phyloP scores from a whole-genome alignment of 2,329 filamentous ascomycete species.

The Aspergillus costaricaensis region DNA sequence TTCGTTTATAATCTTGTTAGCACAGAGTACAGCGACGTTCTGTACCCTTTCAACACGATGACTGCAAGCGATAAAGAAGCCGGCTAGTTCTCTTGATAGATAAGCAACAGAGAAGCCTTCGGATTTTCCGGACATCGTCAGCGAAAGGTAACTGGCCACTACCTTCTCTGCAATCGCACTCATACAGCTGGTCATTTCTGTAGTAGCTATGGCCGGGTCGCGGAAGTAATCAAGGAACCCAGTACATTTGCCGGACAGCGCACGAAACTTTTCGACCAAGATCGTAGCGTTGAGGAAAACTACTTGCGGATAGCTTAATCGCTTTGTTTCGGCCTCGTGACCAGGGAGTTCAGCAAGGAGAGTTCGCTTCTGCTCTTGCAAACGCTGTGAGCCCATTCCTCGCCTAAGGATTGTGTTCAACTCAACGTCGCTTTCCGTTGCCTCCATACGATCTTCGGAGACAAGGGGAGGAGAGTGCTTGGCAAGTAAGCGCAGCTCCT shows the following conservation, averaged over 20 bases:
- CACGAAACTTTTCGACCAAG: constrained; percentile 83
- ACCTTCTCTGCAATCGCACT: constrained; percentile 66
- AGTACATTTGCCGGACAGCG: constrained; percentile 84
- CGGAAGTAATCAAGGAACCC: constrained; percentile 89
- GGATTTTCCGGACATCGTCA: constrained; percentile 69
- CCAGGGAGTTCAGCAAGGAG: constrained; percentile 73
- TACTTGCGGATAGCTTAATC: constrained; percentile 82
- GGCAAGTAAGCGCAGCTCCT: constrained; percentile 81
- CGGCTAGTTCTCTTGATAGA: constrained; percentile 82
- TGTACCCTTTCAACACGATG: constrained; percentile 92
- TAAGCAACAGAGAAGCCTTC: constrained; percentile 87
- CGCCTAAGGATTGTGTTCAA: constrained; percentile 89
- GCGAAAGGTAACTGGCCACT: constrained; percentile 75
- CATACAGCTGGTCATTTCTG: constrained; percentile 65
- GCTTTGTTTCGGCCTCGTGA: constrained; percentile 75
- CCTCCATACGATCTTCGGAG: constrained; percentile 82
- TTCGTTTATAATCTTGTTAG: constrained; percentile 79
- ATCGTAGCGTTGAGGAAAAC: constrained; percentile 92
- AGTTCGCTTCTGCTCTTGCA: constrained; percentile 76
- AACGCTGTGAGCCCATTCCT: constrained; percentile 72
- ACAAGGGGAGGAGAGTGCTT: constrained; percentile 85
- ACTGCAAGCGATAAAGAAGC: constrained; percentile 85
- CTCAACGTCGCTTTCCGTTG: constrained; percentile 94
- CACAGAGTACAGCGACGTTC: constrained; percentile 77
- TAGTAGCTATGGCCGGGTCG: constrained; percentile 75